Evolutionary conservation across 106 monocot species (phyloP).

Genomic region (Acorus gramineus): DNA sequence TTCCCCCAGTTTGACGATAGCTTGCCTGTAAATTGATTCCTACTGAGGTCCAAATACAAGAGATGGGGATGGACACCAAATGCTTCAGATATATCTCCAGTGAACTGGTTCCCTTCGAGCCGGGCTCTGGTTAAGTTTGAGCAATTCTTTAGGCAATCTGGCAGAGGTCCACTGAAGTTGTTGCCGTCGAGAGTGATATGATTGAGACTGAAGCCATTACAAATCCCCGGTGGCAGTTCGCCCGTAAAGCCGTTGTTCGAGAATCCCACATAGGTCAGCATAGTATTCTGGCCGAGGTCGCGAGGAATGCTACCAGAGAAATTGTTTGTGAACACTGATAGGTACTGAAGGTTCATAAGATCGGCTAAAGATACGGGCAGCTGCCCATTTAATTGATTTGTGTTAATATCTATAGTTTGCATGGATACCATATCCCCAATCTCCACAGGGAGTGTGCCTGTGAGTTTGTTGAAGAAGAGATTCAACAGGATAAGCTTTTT

Average conservation of each 20-base stretch:
- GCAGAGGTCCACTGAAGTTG: conserved; percentile 53
- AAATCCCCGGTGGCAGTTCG: conserved; percentile 32
- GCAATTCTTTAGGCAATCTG: conserved; percentile 52
- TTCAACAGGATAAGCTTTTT: conserved; percentile 6
- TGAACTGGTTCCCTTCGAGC: conserved; percentile 42
- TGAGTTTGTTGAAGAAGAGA: conserved; percentile 47
- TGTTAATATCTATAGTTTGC: conserved; percentile 20
- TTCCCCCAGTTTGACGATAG: conserved; percentile 53
- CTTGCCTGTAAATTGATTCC: conserved; percentile 42
- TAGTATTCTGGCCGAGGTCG: conserved; percentile 33
- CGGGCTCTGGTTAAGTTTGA: conserved; percentile 22
- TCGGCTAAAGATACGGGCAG: conserved; percentile 37
- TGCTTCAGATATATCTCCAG: conserved; percentile 47
- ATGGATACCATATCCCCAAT: conserved; percentile 51
- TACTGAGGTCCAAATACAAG: conserved; percentile 37
- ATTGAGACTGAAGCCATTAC: conserved; percentile 28
- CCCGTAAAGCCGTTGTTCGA: conserved; percentile 54
- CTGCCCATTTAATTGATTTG: conserved; percentile 41
- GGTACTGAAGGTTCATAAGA: conserved; percentile 9
- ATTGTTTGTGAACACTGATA: conserved; percentile 38
- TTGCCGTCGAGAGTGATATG: conserved; percentile 36
- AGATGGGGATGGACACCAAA: conserved; percentile 40
- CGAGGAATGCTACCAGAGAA: conserved; percentile 29
- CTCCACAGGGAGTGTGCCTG: conserved; percentile 39
- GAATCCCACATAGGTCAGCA: conserved; percentile 23